Percentiles rank a stretch among this genome's conserved stretches.
Conservation (phyloP, 306 rosid species). For the Acacia confusa region DNA sequence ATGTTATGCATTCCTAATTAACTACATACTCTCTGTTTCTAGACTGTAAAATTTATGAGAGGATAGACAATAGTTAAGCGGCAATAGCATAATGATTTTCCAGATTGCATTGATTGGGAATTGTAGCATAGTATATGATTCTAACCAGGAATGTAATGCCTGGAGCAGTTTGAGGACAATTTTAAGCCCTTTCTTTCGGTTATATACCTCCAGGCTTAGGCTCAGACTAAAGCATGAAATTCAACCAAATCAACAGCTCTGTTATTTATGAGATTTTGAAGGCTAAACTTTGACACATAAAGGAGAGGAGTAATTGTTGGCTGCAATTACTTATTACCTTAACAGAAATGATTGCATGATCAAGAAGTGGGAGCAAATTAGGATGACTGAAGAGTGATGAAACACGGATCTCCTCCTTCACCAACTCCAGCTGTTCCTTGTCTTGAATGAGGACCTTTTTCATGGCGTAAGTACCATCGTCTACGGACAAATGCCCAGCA, state of each 20-base stretch:
- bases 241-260: background rate
- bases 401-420: slow-evolving; percentile 93
- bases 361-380: slow-evolving; percentile 95
- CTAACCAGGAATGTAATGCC: slow-evolving; percentile 9
- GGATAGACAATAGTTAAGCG: background rate
- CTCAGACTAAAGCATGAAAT: background rate
- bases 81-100: slow-evolving; percentile 12
- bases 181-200: background rate
- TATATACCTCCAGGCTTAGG: background rate
- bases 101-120: background rate
- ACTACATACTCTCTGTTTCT: background rate
- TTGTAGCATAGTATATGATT: background rate
- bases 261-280: background rate
- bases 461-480: slow-evolving; percentile 92
- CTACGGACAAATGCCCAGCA: slow-evolving; percentile 39
- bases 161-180: background rate
- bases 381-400: slow-evolving; percentile 91
- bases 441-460: slow-evolving; percentile 91
- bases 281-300: background rate
- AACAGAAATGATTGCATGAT: slow-evolving; percentile 90
- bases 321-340: slow-evolving; percentile 49
- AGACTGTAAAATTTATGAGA: background rate
- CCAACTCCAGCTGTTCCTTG: slow-evolving; percentile 86
- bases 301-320: background rate
- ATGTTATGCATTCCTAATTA: background rate